A percentile compares a stretch with the other conserved stretches of the same genome.
Conservation (phyloP, 2,329 filamentous ascomycete species). For the Aspergillus transmontanensis region DNA sequence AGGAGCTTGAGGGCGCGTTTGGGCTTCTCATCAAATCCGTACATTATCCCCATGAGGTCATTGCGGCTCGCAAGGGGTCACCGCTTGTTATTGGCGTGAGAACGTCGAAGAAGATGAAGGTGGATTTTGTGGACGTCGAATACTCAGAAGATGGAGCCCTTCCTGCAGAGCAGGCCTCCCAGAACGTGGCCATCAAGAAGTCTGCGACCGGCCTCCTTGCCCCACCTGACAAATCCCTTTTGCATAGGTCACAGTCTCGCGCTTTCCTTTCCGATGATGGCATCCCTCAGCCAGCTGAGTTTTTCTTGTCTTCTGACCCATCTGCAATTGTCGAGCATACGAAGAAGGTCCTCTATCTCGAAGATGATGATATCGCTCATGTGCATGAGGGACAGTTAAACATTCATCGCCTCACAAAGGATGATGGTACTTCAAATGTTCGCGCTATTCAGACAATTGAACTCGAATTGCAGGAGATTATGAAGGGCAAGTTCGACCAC, state of each 20-base stretch:
- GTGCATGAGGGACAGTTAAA: conserved; percentile 99
- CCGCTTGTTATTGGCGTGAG: conserved; percentile 96
- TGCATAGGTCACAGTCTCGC: conserved; percentile 97
- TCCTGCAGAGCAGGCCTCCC: conserved; percentile 89
- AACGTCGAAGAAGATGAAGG: conserved; percentile 99
- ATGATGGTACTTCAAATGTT: conserved; percentile 94
- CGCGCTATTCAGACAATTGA: conserved; percentile 98
- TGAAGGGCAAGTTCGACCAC: conserved; percentile 99
- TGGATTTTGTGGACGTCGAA: conserved; percentile 99
- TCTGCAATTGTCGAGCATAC: conserved; percentile 99
- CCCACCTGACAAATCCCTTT: conserved; percentile 93
- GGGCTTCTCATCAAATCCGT: conserved; percentile 97
- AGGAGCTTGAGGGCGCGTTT: conserved; percentile 96
- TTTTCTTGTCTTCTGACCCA: conserved; percentile 98
- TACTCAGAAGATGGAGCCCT: conserved; percentile 88
- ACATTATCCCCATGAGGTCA: conserved; percentile 96
- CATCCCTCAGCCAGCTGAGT: conserved; percentile 96
- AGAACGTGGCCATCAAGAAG: conserved; percentile 97
- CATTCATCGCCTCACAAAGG: conserved; percentile 97
- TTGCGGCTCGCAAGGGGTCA: conserved; percentile 97
- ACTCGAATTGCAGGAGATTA: conserved; percentile 99
- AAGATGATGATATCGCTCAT: conserved; percentile 99
- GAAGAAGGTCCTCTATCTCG: conserved; percentile 99
- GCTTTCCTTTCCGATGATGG: conserved; percentile 99
- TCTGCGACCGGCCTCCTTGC: conserved; percentile 73